These are phyloP conservation scores for Cercophora samala DNA, from an alignment of 495 filamentous ascomycete species.

Conservation along the genomic window DNA sequence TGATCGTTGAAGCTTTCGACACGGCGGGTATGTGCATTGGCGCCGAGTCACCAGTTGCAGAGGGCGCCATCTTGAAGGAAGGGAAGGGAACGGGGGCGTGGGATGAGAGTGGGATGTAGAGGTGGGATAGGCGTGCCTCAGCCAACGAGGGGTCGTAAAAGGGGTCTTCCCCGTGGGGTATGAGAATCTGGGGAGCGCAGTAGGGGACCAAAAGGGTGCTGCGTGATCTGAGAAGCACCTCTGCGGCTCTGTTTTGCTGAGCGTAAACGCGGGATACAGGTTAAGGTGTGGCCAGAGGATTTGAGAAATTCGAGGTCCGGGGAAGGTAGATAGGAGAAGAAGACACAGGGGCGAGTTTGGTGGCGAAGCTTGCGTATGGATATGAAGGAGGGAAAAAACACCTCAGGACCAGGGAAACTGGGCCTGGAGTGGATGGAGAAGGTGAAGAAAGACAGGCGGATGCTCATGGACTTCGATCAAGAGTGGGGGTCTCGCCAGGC, in stretches of 20 bases:
- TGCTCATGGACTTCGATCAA: constrained; percentile 18
- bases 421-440: constrained; percentile 11
- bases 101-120: constrained; percentile 35
- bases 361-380: constrained; percentile 8
- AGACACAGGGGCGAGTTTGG: neutral
- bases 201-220: constrained; percentile 15
- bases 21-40: constrained; percentile 45
- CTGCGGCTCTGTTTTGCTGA: constrained; percentile 23
- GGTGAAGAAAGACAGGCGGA: constrained; percentile 21
- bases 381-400: constrained; percentile 5
- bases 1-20: constrained; percentile 43
- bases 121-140: constrained; percentile 29
- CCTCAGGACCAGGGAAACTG: neutral
- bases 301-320: neutral
- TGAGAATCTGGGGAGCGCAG: constrained; percentile 17
- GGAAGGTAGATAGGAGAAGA: neutral
- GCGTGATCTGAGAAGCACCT: constrained; percentile 1
- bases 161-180: constrained; percentile 29
- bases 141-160: constrained; percentile 23
- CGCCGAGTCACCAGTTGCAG: constrained; percentile 40
- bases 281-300: constrained; percentile 12
- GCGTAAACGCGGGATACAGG: constrained; percentile 18
- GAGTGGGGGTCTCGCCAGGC: constrained; percentile 29
- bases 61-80: constrained; percentile 46
- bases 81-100: constrained; percentile 30